A percentile compares a stretch with the other conserved stretches of the same genome.
These are phyloP conservation scores for Suillus subaureus DNA, from an alignment of 768 basidiomycete species.

Conservation along the genomic window DNA sequence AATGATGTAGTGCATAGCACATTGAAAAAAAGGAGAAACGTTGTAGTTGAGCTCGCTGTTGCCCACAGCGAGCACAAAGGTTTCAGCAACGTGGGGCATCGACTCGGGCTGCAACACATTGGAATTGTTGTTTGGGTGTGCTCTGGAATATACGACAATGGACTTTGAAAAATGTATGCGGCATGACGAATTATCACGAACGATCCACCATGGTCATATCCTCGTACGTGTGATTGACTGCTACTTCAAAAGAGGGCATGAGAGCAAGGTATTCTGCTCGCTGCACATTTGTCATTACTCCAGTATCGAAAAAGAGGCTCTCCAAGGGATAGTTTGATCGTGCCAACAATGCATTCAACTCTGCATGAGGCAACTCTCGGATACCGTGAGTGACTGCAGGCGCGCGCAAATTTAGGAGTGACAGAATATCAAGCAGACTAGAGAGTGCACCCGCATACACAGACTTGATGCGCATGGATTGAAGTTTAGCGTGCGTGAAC, in stretches of 20 bases:
- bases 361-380: conserved; percentile 15
- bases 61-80: too few relatives aligned
- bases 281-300: conserved; percentile 9
- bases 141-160: neutral
- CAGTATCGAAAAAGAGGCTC: conserved; percentile 11
- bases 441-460: too few relatives aligned
- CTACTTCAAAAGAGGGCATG: conserved; percentile 22
- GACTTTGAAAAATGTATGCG: neutral
- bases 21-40: too few relatives aligned
- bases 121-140: neutral
- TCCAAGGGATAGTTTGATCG: conserved; percentile 23
- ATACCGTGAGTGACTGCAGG: conserved; percentile 17
- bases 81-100: too few relatives aligned
- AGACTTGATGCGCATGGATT: too few relatives aligned
- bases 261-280: conserved; percentile 3
- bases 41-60: too few relatives aligned
- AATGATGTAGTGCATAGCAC: too few relatives aligned
- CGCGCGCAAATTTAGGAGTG: conserved; percentile 14
- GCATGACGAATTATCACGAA: neutral
- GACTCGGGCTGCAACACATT: neutral
- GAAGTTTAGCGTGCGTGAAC: too few relatives aligned
- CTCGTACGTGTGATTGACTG: neutral
- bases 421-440: too few relatives aligned
- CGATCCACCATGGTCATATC: neutral
- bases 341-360: conserved; percentile 20